Evolutionary conservation across 768 basidiomycete species (phyloP), one percentile per base, ranked within the genome.

Genomic region (Phaeotremella fagi): DNA sequence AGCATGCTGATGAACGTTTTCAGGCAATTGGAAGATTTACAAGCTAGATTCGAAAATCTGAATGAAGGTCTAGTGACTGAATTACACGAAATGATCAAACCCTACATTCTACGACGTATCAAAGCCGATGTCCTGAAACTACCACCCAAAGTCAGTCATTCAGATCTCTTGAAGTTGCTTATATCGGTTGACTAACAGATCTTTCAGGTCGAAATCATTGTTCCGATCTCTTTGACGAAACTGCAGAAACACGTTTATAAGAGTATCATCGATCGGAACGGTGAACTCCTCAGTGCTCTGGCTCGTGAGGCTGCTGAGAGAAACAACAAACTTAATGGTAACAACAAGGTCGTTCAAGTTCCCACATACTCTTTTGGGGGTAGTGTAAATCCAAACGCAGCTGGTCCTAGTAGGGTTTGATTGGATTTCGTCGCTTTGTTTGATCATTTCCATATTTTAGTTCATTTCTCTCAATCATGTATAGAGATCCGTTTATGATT

Each of bases 31-130:
- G 82, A 85, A 64, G 79, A 72, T 4, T 78, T 97, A 11, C 84
- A 86, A 54, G 82, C 81, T 61, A 80, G 88, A 54, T 85, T 90
- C 60, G 83, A 82, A 57, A 83, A 82, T 12, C 80, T 98, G 22
- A 84, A 80, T 4, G 87, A 90, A 64, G 86, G 88, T 3, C 80
- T 86, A 18, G 79, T 97, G 38, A 84, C 84, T 55, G 80, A 88
- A 52, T 77, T 99, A 25, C 92, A 95, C 64, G 78, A 75, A 23
- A 80, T 82, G 61, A 77, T 97, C 38, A 75, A 76, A 59, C 92
- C 90, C 0, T 95, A 97, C 67, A 95, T 98, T 76, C 77, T 99
- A 28, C 85, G 95, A 15, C 84, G 95, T 16, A 83, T 90, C 63
- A 99, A 99, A 77, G 85, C 85, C 53, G 89, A 95, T 70, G 91